Evolutionary conservation across 495 filamentous ascomycete genomes (phyloP).

Genomic region (Cercophora sp.): DNA sequence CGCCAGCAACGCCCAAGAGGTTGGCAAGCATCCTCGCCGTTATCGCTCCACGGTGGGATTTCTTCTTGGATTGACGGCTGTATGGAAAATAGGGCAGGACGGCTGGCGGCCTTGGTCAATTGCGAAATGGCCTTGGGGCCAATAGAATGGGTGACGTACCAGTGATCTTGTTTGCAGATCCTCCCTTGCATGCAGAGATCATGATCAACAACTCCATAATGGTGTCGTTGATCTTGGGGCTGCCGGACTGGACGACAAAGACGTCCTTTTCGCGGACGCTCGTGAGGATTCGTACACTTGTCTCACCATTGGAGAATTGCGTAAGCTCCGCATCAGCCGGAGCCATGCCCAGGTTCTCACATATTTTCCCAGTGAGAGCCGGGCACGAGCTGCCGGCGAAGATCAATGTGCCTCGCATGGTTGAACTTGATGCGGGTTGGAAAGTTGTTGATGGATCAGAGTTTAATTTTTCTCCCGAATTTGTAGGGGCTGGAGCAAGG

Average conservation of each 20-base stretch:
- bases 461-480: neutral
- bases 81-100: constrained; percentile 99
- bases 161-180: constrained; percentile 95
- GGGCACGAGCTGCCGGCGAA: constrained; percentile 57
- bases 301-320: constrained; percentile 77
- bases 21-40: constrained; percentile 97
- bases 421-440: neutral
- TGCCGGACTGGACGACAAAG: constrained; percentile 97
- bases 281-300: constrained; percentile 85
- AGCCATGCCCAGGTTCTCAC: constrained; percentile 55
- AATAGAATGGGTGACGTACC: constrained; percentile 53
- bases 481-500: neutral
- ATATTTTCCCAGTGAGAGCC: constrained; percentile 53
- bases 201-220: constrained; percentile 99
- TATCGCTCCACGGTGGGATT: constrained; percentile 92
- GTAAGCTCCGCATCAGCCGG: constrained; percentile 55
- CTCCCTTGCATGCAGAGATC: constrained; percentile 97
- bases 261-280: constrained; percentile 98
- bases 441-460: neutral
- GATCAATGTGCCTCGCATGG: constrained; percentile 55
- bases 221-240: constrained; percentile 93
- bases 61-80: constrained; percentile 98
- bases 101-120: constrained; percentile 56
- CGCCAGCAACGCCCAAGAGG: constrained; percentile 83
- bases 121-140: too few species aligned